phyloP scores from a whole-genome alignment of 352 stramenopile genomes.

The Thraustochytrium sp. region DNA sequence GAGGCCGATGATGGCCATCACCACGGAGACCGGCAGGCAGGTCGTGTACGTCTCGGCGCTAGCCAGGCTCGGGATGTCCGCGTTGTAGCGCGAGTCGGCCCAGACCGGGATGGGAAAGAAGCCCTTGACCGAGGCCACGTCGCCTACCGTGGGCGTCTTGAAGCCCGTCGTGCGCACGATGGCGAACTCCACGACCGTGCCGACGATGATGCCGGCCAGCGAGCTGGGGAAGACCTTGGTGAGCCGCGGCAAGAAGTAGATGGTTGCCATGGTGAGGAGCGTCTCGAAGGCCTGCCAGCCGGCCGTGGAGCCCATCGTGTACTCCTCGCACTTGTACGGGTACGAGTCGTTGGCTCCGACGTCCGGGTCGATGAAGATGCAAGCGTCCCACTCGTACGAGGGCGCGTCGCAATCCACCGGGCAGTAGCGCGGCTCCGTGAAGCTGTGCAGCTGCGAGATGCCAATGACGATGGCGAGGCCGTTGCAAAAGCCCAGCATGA shows the following conservation, averaged over 20 bases:
- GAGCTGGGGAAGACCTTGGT: conserved; percentile 53
- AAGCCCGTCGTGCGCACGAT: conserved; percentile 53
- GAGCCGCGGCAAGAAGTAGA: conserved; percentile 50
- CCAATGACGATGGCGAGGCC: conserved; percentile 88
- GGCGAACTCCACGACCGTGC: conserved; percentile 67
- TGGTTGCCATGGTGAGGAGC: conserved; percentile 53
- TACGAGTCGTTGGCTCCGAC: conserved; percentile 21
- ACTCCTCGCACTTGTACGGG: conserved; percentile 48
- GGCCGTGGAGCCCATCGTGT: neutral
- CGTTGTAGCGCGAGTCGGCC: conserved; percentile 46
- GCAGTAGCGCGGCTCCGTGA: conserved; percentile 53
- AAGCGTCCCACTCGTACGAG: neutral
- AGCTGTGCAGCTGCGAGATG: conserved; percentile 82
- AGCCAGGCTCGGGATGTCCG: neutral
- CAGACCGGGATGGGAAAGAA: conserved; percentile 49
- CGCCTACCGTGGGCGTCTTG: conserved; percentile 50
- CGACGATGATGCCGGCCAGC: conserved; percentile 55
- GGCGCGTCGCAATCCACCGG: neutral
- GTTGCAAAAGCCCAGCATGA: conserved; percentile 93
- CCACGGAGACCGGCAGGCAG: conserved; percentile 2
- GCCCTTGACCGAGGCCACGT: conserved; percentile 48
- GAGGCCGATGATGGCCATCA: conserved; percentile 56
- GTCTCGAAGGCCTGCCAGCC: conserved; percentile 55
- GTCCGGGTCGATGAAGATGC: neutral
- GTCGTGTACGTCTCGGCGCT: conserved; percentile 12